phyloP scores from a whole-genome alignment of 169 alveolate genomes.

The Eimeria sp. region DNA sequence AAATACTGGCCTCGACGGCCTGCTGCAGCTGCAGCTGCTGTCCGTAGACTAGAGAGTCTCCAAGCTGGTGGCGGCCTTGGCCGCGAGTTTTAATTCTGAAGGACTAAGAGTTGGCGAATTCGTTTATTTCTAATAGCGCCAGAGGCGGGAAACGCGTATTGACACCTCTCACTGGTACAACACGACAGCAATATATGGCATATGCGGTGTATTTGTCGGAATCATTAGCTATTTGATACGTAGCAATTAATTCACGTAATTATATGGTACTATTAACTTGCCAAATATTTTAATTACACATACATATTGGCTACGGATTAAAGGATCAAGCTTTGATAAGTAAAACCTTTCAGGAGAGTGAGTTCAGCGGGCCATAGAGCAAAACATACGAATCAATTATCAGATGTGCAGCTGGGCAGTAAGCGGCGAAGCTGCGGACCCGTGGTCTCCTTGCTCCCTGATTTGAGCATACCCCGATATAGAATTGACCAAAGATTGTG shows the following conservation, averaged over 20 bases:
- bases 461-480: neutral
- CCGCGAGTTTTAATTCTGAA: constrained; percentile 22
- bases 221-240: neutral
- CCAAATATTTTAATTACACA: neutral
- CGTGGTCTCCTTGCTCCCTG: neutral
- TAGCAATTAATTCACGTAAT: neutral
- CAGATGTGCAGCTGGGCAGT: neutral
- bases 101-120: neutral
- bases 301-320: neutral
- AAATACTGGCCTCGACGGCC: neutral
- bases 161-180: neutral
- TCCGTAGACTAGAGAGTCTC: neutral
- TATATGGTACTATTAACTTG: neutral
- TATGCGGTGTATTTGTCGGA: neutral
- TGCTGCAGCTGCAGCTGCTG: constrained; percentile 1
- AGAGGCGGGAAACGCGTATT: neutral
- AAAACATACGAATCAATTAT: neutral
- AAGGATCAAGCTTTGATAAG: neutral
- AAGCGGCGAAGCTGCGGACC: neutral
- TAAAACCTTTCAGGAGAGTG: constrained; percentile 23
- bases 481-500: neutral
- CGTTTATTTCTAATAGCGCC: neutral
- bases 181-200: neutral
- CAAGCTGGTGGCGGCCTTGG: neutral
- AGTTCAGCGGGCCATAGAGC: constrained; percentile 53